Percentiles rank a stretch among this genome's conserved stretches.
Conservation (phyloP, 2,329 filamentous ascomycete species). For the Rasamsonia emersonii region DNA sequence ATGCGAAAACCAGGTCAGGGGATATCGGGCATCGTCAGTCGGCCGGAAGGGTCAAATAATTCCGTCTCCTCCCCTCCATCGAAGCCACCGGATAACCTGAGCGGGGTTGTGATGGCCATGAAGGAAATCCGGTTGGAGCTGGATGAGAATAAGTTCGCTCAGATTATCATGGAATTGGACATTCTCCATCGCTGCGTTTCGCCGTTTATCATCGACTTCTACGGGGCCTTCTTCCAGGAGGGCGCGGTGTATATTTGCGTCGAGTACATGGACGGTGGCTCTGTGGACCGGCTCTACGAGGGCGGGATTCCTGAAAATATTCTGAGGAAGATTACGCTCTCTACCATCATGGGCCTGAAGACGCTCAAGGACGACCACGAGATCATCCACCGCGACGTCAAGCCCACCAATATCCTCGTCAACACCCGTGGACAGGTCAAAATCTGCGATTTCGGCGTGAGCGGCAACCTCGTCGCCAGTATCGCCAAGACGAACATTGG, state of each 20-base stretch:
- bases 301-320: slow-evolving; percentile 86
- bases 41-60: slow-evolving; percentile 16
- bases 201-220: slow-evolving; percentile 97
- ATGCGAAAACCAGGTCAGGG: slow-evolving; percentile 54
- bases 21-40: slow-evolving; percentile 50
- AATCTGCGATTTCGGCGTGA: slow-evolving; percentile 97
- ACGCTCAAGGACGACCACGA: slow-evolving; percentile 95
- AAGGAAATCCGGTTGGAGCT: slow-evolving; percentile 95
- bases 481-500: slow-evolving; percentile 99
- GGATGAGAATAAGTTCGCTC: slow-evolving; percentile 92
- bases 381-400: slow-evolving; percentile 97
- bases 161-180: slow-evolving; percentile 95
- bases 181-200: slow-evolving; percentile 91
- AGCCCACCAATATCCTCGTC: slow-evolving; percentile 95
- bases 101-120: slow-evolving; percentile 91
- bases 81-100: slow-evolving; percentile 20
- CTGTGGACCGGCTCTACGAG: slow-evolving; percentile 89
- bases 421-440: slow-evolving; percentile 89
- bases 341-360: slow-evolving; percentile 85
- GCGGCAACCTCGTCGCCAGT: slow-evolving; percentile 90
- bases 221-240: slow-evolving; percentile 97
- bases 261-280: slow-evolving; percentile 98
- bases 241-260: slow-evolving; percentile 99
- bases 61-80: slow-evolving; percentile 7
- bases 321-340: slow-evolving; percentile 79